Evolutionary conservation across 208 protist genomes (phyloP).

Genomic region (Entamoeba moshkovskii): DNA sequence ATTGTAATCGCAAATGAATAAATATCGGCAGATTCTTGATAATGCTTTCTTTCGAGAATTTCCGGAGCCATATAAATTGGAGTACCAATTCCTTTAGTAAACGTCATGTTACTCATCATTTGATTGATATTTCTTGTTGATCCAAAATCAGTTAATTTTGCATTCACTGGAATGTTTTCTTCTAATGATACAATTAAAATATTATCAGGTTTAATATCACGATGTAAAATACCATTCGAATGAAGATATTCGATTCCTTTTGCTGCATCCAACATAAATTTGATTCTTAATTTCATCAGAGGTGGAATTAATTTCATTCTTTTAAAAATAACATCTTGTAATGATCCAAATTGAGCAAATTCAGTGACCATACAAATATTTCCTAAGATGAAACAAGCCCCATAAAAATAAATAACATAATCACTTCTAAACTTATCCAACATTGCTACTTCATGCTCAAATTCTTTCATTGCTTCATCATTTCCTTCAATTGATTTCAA

Average conservation of each 20-base stretch:
- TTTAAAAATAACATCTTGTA: neutral
- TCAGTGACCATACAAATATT: neutral
- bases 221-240: neutral
- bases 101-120: neutral
- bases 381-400: neutral
- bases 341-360: neutral
- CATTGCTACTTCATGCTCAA: neutral
- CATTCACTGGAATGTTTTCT: neutral
- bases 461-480: neutral
- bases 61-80: slow-evolving; percentile 38
- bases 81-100: slow-evolving; percentile 8
- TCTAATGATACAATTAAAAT: neutral
- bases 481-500: neutral
- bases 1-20: slow-evolving; percentile 45
- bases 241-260: neutral
- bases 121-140: neutral
- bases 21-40: slow-evolving; percentile 42
- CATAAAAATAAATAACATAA: neutral
- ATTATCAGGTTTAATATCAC: neutral
- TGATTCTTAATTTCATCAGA: neutral
- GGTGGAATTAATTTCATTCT: neutral
- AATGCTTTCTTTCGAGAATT: slow-evolving; percentile 24
- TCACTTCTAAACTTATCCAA: neutral
- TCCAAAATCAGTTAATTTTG: neutral
- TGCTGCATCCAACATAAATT: neutral